Base-by-base conservation (phyloP, 768 basidiomycete species). In the Gyrodon lividus region DNA sequence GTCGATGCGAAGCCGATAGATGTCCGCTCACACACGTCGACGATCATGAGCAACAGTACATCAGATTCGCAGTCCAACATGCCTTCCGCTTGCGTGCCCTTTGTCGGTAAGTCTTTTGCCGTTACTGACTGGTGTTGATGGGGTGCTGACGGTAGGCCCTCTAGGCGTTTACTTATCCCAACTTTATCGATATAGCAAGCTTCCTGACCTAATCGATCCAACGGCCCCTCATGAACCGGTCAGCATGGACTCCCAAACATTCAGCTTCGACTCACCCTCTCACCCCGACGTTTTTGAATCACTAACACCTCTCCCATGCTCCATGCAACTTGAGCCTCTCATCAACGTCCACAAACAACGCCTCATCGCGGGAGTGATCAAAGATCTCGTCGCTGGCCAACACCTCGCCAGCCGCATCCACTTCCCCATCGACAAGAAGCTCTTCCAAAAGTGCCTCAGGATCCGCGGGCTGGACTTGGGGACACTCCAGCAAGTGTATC, bases 341-440 rank as follows among this genome's bases (percentile, higher is more conserved):
- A 89, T 93, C 71, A 93, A 92, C 63, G 86, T 93, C 6, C 89
- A 92, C 69, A 92, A 93, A 69, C 91, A 93, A 64, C 82, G 91
- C 31, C 71, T 86, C 58, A 87, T 90, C 46, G 89, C 91, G 9
- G 80, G 79, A 14, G 84, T 89, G 37, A 88, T 92, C 72, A 90
- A 91, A 66, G 78, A 81, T 6, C 71, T 92, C 48, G 88, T 92
- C 7, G 83, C 86, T 9, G 88, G 89, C 2, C 91, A 92, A 63
- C 91, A 92, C 60, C 78, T 91, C 9, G 87, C 91, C 2, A 83
- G 84, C 51, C 80, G 80, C 23, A 76, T 90, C 24, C 80, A 87
- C 34, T 86, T 81, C 56, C 76, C 80, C 24, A 71, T 85, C 31
- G 89, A 92, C 68, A 86, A 84, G 72, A 87, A 82, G 67, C 67